Evolutionary conservation across 257 asterid genomes (phyloP).

Genomic region (Prunella vulgaris): DNA sequence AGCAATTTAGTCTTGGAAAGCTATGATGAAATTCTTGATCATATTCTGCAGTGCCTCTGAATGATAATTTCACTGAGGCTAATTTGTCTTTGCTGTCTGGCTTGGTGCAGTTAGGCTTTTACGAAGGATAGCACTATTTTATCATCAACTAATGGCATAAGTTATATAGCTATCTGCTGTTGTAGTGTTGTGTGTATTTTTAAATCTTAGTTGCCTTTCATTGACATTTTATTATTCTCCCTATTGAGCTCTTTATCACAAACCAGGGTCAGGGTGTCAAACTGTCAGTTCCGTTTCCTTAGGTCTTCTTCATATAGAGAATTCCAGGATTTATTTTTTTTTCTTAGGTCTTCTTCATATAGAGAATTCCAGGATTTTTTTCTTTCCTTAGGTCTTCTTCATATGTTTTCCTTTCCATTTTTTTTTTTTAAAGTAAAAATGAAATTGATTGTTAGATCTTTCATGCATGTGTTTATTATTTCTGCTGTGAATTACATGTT

Average conservation of each 20-base stretch:
- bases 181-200: background rate
- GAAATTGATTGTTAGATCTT: background rate
- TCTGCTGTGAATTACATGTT: background rate
- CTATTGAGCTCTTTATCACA: background rate
- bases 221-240: background rate
- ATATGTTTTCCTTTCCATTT: background rate
- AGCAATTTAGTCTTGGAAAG: background rate
- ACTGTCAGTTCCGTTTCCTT: background rate
- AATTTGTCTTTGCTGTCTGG: background rate
- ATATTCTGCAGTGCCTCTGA: constrained; percentile 2
- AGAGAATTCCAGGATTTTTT: background rate
- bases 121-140: background rate
- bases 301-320: background rate
- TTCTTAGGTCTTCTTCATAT: background rate
- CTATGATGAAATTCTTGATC: background rate
- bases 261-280: background rate
- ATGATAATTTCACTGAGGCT: background rate
- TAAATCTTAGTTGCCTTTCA: background rate
- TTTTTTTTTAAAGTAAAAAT: background rate
- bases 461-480: background rate
- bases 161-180: background rate
- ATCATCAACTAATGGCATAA: background rate
- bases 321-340: background rate
- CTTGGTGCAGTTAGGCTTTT: background rate
- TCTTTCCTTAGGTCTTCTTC: background rate